Base-by-base conservation (phyloP, 2,329 filamentous ascomycete species). In the Sporothrix phasma region DNA sequence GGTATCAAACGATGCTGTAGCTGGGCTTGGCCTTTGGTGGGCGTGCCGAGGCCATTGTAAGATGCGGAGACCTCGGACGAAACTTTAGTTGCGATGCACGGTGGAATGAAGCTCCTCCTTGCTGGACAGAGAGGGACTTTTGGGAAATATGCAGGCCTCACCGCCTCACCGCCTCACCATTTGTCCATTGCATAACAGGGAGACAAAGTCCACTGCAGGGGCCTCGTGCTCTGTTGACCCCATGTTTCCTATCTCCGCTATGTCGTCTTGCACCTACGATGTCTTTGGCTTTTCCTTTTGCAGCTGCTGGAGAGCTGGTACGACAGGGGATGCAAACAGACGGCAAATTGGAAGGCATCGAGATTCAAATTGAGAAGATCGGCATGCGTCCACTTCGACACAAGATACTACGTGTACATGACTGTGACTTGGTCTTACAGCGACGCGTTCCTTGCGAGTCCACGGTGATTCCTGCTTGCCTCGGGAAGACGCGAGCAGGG, bases 401-500 rank as follows among this genome's bases (percentile, higher is more conserved):
- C 11, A 6, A 26, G 15, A 53, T 19, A n/a, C n/a, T n/a, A n/a
- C n/a, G n/a, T n/a, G n/a, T n/a, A n/a, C n/a, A n/a, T n/a, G n/a
- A n/a, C n/a, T n/a, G n/a, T n/a, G n/a, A n/a, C n/a, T n/a, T n/a
- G n/a, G n/a, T n/a, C n/a, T n/a, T n/a, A n/a, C n/a, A 34, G 24
- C 34, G 37, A 41, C 34, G 34, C 53, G 22, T 41, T 8, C 34
- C 11, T 41, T 34, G 24, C 8, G n/a, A 13, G 13, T 58, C 19
- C 53, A 19, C 26, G 53, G 19, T 41, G 22, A 39, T 61, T n/a
- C 43, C 26, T 37, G 58, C 22, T 17, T 49, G 45, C 43, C 59
- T 61, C 31, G 59, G 59, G 59, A 51, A 51, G 59, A 61, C 59
- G 59, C 29, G 59, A 51, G 22, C 58, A 47, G 45, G 37, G 34